These are phyloP conservation scores for Coemansia sp. DNA, from an alignment of 192 early-diverging fungal genomes.

Conservation along the genomic window DNA sequence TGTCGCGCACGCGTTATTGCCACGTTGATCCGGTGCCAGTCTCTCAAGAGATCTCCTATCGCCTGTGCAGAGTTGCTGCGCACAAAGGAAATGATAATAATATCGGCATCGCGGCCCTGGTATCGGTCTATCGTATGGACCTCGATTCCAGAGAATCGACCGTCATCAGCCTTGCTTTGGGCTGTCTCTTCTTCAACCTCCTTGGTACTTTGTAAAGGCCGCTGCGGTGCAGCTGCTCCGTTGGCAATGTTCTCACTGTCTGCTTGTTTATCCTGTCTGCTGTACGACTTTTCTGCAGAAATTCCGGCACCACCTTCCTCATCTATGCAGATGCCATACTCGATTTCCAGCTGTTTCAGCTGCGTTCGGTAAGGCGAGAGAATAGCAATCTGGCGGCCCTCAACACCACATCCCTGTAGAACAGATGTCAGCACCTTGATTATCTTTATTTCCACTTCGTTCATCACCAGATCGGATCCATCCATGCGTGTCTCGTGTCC, in stretches of 20 bases:
- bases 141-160: slow-evolving; percentile 57
- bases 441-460: slow-evolving; percentile 68
- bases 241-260: neutral
- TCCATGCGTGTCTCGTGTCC: slow-evolving; percentile 61
- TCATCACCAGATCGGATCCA: slow-evolving; percentile 63
- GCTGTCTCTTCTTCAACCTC: neutral
- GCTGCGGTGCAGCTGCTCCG: neutral
- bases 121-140: slow-evolving; percentile 89
- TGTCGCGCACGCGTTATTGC: slow-evolving; percentile 86
- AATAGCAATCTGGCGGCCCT: slow-evolving; percentile 68
- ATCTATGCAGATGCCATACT: slow-evolving; percentile 29
- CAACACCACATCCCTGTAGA: slow-evolving; percentile 66
- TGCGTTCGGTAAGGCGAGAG: slow-evolving; percentile 86
- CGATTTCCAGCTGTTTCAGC: slow-evolving; percentile 55
- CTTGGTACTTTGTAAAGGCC: neutral
- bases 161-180: neutral
- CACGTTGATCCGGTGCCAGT: slow-evolving; percentile 94
- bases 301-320: neutral
- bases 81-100: slow-evolving; percentile 88
- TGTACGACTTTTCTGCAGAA: neutral
- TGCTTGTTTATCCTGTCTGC: neutral
- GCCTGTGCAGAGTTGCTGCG: slow-evolving; percentile 70
- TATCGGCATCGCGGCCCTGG: slow-evolving; percentile 92
- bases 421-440: slow-evolving; percentile 59
- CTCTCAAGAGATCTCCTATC: slow-evolving; percentile 82